Percentiles rank a stretch among this genome's conserved stretches.
These are phyloP conservation scores for Sporisorium sorghi DNA, from an alignment of 1,284 basidiomycete genomes.

Conservation along the genomic window DNA sequence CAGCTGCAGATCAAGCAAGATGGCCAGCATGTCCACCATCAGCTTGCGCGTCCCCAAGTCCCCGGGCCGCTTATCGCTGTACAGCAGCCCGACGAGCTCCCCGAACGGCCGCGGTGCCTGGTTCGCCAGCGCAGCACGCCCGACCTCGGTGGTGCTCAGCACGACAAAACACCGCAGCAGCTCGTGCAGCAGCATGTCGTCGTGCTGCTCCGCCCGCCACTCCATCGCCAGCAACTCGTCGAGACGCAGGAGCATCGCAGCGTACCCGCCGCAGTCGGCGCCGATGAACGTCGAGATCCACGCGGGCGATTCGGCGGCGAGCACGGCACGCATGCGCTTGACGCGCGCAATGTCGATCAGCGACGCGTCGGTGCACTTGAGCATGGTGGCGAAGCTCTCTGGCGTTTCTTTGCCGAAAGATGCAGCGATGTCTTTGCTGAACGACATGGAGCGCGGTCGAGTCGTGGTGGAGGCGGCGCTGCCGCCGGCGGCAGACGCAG, in stretches of 20 bases:
- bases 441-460: constrained; percentile 42
- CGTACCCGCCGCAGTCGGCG: constrained; percentile 79
- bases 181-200: constrained; percentile 92
- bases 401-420: constrained; percentile 46
- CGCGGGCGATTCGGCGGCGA: constrained; percentile 70
- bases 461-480: constrained; percentile 2
- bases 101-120: constrained; percentile 86
- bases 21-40: constrained; percentile 83
- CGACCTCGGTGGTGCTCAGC: constrained; percentile 84
- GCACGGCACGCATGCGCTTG: constrained; percentile 61
- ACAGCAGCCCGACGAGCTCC: constrained; percentile 84
- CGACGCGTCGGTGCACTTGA: constrained; percentile 51
- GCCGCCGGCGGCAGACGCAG: constrained; percentile 24
- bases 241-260: constrained; percentile 82
- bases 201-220: constrained; percentile 98
- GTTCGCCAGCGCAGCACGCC: constrained; percentile 78
- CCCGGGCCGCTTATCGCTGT: constrained; percentile 96
- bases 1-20: constrained; percentile 55
- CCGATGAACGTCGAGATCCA: constrained; percentile 94
- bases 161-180: constrained; percentile 93
- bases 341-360: constrained; percentile 46
- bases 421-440: constrained; percentile 38
- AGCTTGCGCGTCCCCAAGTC: constrained; percentile 89
- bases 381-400: constrained; percentile 52
- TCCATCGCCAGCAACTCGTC: constrained; percentile 93